Base-by-base conservation (phyloP, 2,329 filamentous ascomycete genomes). In the Scortechinia acanthostroma region DNA sequence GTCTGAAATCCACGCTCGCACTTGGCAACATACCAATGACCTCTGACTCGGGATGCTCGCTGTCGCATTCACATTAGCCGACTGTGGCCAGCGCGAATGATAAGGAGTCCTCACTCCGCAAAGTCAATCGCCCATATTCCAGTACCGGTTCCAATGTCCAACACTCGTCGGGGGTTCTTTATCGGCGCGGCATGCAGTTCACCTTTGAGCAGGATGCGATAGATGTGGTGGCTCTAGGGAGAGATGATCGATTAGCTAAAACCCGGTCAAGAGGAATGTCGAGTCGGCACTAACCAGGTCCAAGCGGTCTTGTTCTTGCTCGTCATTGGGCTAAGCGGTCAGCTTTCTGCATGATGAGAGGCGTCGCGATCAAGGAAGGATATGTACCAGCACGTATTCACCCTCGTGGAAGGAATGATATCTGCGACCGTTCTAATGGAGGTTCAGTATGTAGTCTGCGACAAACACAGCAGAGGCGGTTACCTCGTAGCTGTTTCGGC, bases 71-170 rank as follows among this genome's bases (percentile, higher is more conserved):
- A n/a, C n/a, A 5, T 16, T 20, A 10, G 4, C 33, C 44, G 5
- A 14, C 21, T 20, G 13, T 42, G 43, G n/a, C 20, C 21, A 22
- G 20, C 5, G 22, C 52, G 3, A 46, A 23, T 40, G 21, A 20
- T 20, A 13, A 4, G 21, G 42, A 22, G 3, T 4, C 20, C 20
- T n/a, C 21, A 46, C 51, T 56, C 53, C 54, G 67, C 69, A 50
- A 72, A 68, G 33, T 73, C 66, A n/a, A 73, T 63, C 2, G 72
- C 69, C 73, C 73, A 77, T 42, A 69, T 65, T 4, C 71, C 71
- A 3, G 69, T 74, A 14, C 71, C 72, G 1, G 71, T 76, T 3
- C 72, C 73, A 16, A 75, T 56, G 52, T 76, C 74, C 4, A 77
- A 59, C 17, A 69, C 65, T 19, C 63, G 59, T 30, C 60, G 60